A percentile compares a stretch with the other conserved stretches of the same genome.
Conservation (phyloP, 768 basidiomycete species). For the Amanita rubescens region DNA sequence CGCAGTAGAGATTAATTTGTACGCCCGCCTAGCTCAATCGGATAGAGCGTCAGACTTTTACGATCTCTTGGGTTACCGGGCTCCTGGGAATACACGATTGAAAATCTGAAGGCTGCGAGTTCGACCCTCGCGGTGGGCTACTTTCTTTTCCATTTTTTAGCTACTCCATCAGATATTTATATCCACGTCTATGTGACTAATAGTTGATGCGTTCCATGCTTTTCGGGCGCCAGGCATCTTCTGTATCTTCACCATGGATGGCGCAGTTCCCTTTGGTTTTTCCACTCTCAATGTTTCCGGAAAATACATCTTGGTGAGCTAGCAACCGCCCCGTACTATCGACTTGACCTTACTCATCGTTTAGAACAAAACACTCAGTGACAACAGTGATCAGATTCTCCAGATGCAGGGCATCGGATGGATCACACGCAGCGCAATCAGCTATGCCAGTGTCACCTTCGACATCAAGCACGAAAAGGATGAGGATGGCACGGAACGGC, state of each 20-base stretch:
- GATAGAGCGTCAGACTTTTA: slow-evolving; percentile 42
- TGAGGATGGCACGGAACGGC: slow-evolving; percentile 49
- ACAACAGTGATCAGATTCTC: slow-evolving; percentile 55
- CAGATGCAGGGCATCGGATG: slow-evolving; percentile 66
- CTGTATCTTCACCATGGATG: background rate
- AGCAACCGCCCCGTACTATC: background rate
- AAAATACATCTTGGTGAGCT: background rate
- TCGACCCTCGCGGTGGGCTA: slow-evolving; percentile 83
- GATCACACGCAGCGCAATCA: slow-evolving; percentile 60
- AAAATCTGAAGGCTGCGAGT: slow-evolving; percentile 86
- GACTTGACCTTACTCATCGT: background rate
- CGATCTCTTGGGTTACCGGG: background rate
- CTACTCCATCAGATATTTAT: background rate
- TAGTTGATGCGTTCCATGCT: too few relatives aligned
- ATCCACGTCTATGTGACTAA: background rate
- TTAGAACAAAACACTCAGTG: slow-evolving; percentile 66
- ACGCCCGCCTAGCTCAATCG: slow-evolving; percentile 57
- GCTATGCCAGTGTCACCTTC: slow-evolving; percentile 49
- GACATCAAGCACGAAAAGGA: slow-evolving; percentile 58
- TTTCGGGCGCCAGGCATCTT: background rate
- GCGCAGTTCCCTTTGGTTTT: slow-evolving; percentile 4
- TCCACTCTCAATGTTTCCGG: background rate
- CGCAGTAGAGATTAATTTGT: background rate
- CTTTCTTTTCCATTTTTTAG: slow-evolving; percentile 1
- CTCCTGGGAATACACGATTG: too few relatives aligned